Evolutionary conservation across 2,329 filamentous ascomycete species (phyloP), one percentile per base, ranked within the genome.

Genomic region (Xylariaceae sp.): DNA sequence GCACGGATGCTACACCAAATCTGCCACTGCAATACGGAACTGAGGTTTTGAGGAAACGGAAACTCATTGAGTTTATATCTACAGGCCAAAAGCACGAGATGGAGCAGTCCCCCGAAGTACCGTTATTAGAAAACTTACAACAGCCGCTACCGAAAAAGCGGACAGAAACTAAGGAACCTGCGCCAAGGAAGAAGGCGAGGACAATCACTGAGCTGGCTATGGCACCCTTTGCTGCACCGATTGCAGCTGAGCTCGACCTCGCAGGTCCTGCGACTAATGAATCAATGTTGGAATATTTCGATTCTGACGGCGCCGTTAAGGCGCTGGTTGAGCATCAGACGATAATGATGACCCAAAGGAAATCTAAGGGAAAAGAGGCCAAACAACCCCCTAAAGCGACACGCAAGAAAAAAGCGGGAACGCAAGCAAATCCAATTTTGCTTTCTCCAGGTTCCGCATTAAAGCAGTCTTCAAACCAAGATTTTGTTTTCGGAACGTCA

Each of bases 401-500:
- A 52, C 56, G 70, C 57, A 74, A 71, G 59, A 73, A 67, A 56
- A 76, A 73, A 49, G 65, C 65, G 40, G 70, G 68, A 9, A 64
- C 66, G 0, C 64, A 61, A 1, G 72, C 74, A n/a, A 74, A 76
- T 18, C 73, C 76, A 40, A 68, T 80, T 16, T 68, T 95, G 2
- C 73, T 89, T 10, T 89, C 88, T 0, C 89, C 89, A 0, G 75
- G 74, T 45, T 80, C 86, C 21, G 90, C 89, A 1, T 70, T 86
- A 41, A 80, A 80, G 49, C 79, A 86, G 60, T 80, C 87, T 13
- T 76, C 80, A 2, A 75, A 80, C 1, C 90, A 94, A 67, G 83
- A 91, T 55, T 88, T 92, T 65, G 72, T 95, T 0, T 95, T 95
- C 70, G 90, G 89, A 1, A 94, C 89, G 0, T 92, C 87, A 1